Conservation (phyloP, 2,329 filamentous ascomycete species). For the Mycocentrospora acerina region DNA sequence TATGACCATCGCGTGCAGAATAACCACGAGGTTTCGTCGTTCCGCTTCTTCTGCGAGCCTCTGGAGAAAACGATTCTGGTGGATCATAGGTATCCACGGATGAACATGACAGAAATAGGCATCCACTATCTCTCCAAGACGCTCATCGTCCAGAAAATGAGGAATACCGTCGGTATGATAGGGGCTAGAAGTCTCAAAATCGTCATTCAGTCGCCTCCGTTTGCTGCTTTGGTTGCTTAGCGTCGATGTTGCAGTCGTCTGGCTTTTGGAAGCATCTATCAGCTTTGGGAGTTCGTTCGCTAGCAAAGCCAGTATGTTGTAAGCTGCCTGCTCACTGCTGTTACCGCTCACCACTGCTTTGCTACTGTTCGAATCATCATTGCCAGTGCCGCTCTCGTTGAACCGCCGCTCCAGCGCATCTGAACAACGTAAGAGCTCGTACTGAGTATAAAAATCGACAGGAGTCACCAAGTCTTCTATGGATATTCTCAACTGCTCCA, state of each 20-base stretch:
- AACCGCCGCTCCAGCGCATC: slow-evolving; percentile 16
- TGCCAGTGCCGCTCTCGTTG: not conserved
- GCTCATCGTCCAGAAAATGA: not conserved
- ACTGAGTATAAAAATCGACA: not conserved
- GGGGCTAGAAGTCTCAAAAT: not conserved
- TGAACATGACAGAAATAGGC: slow-evolving; percentile 17
- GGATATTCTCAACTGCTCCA: slow-evolving; percentile 21
- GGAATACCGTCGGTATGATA: not conserved
- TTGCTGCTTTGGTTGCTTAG: slow-evolving; percentile 6
- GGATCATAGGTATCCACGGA: slow-evolving; percentile 22
- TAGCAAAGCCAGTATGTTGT: slow-evolving; percentile 10
- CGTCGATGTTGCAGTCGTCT: slow-evolving; percentile 1
- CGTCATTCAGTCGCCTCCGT: slow-evolving; percentile 9
- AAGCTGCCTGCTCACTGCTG: slow-evolving; percentile 6
- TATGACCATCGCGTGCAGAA: slow-evolving; percentile 15
- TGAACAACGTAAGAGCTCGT: not conserved
- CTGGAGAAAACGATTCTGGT: slow-evolving; percentile 14
- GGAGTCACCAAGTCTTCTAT: slow-evolving; percentile 15
- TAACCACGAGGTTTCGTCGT: slow-evolving; percentile 4
- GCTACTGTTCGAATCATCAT: not conserved
- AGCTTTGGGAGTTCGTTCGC: slow-evolving; percentile 19
- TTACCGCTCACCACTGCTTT: not conserved
- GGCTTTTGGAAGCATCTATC: not conserved
- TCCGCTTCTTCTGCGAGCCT: slow-evolving; percentile 3
- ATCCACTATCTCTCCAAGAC: slow-evolving; percentile 6